Base-by-base conservation (phyloP, 2,329 filamentous ascomycete genomes). In the Nemania diffusa region DNA sequence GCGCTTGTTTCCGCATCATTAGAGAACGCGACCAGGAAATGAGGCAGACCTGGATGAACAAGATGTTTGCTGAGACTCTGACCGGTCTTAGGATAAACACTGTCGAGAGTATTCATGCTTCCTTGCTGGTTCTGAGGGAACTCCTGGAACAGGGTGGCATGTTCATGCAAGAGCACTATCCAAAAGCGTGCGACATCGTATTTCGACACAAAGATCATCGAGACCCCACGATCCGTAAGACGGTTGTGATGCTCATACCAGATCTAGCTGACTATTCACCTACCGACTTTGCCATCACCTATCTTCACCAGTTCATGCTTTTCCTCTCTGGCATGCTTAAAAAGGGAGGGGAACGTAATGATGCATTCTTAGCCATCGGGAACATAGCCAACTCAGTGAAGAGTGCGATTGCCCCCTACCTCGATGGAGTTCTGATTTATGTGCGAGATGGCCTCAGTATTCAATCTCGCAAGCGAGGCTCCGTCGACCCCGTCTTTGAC, bases 131-230 rank as follows among this genome's bases (percentile, higher is more conserved):
- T 1, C 86, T 98, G 74, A 97, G 95, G 78, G 95, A 98, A 81
- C 87, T 99, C 55, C 88, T 99, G 20, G 89, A 96, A 70, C 95
- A 97, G 78, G 96, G 96, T 60, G 94, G 94, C 73, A 99, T 99
- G 95, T 99, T 97, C 80, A 98, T 99, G 96, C 94, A 97, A 75
- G 92, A 94, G 44, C 90, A 94, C 77, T 99, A 98, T 79, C 89
- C 91, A 65, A 93, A 97, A 73, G 91, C 93, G 11, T 98, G 95
- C 78, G 96, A 99, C 69, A 94, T 96, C 70, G 92, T 97, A 40
- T 90, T 95, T 71, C 91, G 92, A 69, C 92, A 97, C 79, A 97
- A 97, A 79, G 96, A 99, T 73, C 93, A 98, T 74, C 89, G 93
- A 61, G 97, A 99, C 73, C 84, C 89, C 3, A 91, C 94, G 40